phyloP scores from a whole-genome alignment of 306 rosid species.

The Comarum palustre region DNA sequence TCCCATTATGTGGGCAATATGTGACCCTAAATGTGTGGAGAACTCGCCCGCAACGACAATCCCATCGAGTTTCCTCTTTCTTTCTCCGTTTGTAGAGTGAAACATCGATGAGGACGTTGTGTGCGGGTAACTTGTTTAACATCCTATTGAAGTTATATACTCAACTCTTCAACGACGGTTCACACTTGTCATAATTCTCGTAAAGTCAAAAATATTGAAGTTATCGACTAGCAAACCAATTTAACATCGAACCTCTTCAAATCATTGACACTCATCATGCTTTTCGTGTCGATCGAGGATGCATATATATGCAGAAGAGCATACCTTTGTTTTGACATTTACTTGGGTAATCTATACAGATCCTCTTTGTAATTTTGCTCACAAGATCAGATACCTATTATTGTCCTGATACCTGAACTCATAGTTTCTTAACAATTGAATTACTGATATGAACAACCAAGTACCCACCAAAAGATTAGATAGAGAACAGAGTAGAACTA shows the following conservation, averaged over 20 bases:
- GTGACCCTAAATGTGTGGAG: neutral
- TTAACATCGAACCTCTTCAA: neutral
- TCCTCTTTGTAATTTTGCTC: neutral
- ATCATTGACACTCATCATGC: neutral
- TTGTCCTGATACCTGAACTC: neutral
- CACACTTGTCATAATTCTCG: neutral
- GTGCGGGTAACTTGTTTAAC: neutral
- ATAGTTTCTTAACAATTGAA: neutral
- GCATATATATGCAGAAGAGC: neutral
- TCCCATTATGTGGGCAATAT: constrained; percentile 9
- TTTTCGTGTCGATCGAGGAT: neutral
- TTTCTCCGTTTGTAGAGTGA: neutral
- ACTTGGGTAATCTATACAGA: neutral
- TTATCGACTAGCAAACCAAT: neutral
- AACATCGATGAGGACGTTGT: neutral
- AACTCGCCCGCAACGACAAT: neutral
- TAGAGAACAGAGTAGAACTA: neutral
- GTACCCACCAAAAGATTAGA: neutral
- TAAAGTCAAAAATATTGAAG: neutral
- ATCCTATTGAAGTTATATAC: neutral
- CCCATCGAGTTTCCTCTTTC: neutral
- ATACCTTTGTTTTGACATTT: no score
- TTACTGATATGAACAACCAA: neutral
- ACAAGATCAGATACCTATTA: neutral
- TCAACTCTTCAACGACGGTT: neutral